Evolutionary conservation across 306 rosid species (phyloP), one percentile per base, ranked within the genome.

Genomic region (Cucumis melo): DNA sequence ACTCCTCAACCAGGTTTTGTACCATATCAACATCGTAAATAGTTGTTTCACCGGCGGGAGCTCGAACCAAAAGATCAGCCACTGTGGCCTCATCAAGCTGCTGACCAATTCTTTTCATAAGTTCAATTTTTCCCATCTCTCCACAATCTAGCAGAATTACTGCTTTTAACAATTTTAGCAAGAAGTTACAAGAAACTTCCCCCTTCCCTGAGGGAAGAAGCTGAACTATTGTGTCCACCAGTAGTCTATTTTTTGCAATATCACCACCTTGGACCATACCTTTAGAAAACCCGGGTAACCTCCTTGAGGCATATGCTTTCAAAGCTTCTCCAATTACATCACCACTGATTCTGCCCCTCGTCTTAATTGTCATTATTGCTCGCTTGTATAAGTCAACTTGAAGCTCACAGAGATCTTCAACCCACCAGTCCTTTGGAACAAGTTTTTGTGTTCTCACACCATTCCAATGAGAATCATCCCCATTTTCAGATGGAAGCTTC

Each of bases 351-450:
- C 77, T 82, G n/a, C 94, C 91, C 73, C 80, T 88, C 2, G 89
- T 82, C 83, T 78, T 83, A 29, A 94, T 86, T 17, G 92, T 84
- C 29, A 87, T 80, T 60, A 91, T 83, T 79, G 87, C 86, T 27
- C 89, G 74, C 75, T 91, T 87, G 87, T 86, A 94, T 61, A 87
- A 85, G 86, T 91, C 98, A 23, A 90, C 91, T 77, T 85, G 96
- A 80, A 94, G 98, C 51, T 89, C 97, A 10, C 91, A 94, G 20
- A 94, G 91, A 60, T 94, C 98, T 81, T 93, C 98, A 62, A 91
- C 96, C 97, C 98, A 94, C 98, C 98, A 94, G 81, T 94, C 98
- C 67, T 81, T 85, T 1, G 98, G 98, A 82, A 94, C 97, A 79
- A 81, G 66, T 63, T 84, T 91, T 8, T 75, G 89, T 77, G 90